phyloP scores from a whole-genome alignment of 2,329 filamentous ascomycete species.

The Thielaviopsis populi region DNA sequence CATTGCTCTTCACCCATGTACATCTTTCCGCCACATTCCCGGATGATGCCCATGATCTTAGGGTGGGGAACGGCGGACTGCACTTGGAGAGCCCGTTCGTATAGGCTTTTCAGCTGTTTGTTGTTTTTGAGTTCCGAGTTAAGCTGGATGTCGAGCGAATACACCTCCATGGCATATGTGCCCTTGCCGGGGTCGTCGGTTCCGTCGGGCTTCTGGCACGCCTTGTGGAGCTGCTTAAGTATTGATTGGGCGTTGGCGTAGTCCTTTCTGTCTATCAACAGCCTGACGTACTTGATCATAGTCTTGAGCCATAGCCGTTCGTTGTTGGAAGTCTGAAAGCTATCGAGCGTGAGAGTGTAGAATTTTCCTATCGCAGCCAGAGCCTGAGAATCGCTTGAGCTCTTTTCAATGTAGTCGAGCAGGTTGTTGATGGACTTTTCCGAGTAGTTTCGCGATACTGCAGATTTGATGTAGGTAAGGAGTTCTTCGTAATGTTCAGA shows the following conservation, averaged over 20 bases:
- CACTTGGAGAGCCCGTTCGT: slow-evolving; percentile 80
- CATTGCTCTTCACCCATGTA: slow-evolving; percentile 99
- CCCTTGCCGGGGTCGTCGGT: slow-evolving; percentile 87
- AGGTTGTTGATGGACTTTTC: slow-evolving; percentile 99
- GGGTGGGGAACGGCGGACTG: slow-evolving; percentile 95
- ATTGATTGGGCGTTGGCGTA: slow-evolving; percentile 69
- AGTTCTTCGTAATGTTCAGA: slow-evolving; percentile 88
- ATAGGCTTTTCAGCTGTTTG: slow-evolving; percentile 86
- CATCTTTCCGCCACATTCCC: slow-evolving; percentile 98
- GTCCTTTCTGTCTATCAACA: slow-evolving; percentile 83
- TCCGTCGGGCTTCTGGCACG: slow-evolving; percentile 77
- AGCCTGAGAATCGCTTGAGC: slow-evolving; percentile 50
- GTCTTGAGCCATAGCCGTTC: slow-evolving; percentile 96
- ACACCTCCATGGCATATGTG: slow-evolving; percentile 89
- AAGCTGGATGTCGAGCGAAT: slow-evolving; percentile 97
- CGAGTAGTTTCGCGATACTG: slow-evolving; percentile 93
- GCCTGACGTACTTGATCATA: slow-evolving; percentile 86
- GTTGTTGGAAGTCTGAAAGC: slow-evolving; percentile 95
- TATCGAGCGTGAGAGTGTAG: slow-evolving; percentile 82
- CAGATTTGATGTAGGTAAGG: slow-evolving; percentile 91
- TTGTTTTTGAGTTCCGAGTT: slow-evolving; percentile 94
- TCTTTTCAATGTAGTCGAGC: slow-evolving; percentile 94
- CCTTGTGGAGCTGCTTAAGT: slow-evolving; percentile 72
- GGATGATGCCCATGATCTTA: slow-evolving; percentile 98
- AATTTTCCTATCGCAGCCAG: slow-evolving; percentile 82